phyloP scores from a whole-genome alignment of 495 filamentous ascomycete species.

The Penicillium parvum region DNA sequence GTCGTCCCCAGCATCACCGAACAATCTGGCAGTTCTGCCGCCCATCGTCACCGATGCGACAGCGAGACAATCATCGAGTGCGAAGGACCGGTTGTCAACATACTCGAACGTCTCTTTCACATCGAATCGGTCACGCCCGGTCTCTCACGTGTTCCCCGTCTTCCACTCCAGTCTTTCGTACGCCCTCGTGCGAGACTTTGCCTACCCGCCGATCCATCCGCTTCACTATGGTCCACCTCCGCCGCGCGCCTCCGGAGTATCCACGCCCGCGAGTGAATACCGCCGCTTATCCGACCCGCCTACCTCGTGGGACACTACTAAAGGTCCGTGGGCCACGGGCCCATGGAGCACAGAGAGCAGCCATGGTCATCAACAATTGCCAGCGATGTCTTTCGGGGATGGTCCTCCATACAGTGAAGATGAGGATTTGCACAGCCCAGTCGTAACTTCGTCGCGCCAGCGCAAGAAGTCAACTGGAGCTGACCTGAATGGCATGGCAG shows the following conservation, averaged over 20 bases:
- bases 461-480: conserved; percentile 68
- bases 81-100: conserved; percentile 69
- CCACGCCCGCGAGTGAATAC: conserved; percentile 79
- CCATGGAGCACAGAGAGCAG: conserved; percentile 44
- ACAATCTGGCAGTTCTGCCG: conserved; percentile 39
- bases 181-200: conserved; percentile 90
- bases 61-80: conserved; percentile 56
- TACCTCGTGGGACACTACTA: conserved; percentile 50
- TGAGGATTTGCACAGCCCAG: conserved; percentile 89
- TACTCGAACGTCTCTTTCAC: conserved; percentile 56
- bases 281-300: conserved; percentile 80
- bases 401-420: conserved; percentile 97
- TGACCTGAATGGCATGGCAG: conserved; percentile 30
- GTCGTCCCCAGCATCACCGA: conserved; percentile 52
- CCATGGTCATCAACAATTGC: conserved; percentile 58
- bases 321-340: conserved; percentile 48
- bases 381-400: conserved; percentile 82
- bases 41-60: conserved; percentile 38
- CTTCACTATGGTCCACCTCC: conserved; percentile 87
- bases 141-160: conserved; percentile 70
- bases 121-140: conserved; percentile 62
- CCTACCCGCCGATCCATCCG: conserved; percentile 76
- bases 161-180: conserved; percentile 90
- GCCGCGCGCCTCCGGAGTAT: conserved; percentile 71
- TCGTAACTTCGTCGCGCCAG: conserved; percentile 70